These are phyloP conservation scores for Neurospora crassa DNA, from an alignment of 2,329 filamentous ascomycete species.

Conservation along the genomic window DNA sequence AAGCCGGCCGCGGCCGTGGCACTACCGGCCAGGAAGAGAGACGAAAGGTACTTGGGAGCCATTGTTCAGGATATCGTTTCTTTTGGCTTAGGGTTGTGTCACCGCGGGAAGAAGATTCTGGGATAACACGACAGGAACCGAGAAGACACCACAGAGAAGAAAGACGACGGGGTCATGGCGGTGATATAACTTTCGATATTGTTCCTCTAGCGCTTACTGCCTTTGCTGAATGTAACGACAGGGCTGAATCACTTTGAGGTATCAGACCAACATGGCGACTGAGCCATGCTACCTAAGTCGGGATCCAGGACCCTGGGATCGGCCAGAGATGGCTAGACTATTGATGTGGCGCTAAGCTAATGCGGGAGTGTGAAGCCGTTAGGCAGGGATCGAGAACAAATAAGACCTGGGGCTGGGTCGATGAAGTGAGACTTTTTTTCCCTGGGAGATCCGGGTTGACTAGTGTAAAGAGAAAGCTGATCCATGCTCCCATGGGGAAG, in stretches of 20 bases:
- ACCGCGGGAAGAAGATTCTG: background rate
- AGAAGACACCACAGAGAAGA: background rate
- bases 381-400: background rate
- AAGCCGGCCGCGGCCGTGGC: constrained; percentile 6
- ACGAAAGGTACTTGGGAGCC: constrained; percentile 5
- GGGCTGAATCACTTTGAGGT: background rate
- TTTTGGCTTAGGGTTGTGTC: background rate
- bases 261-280: background rate
- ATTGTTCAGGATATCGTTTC: background rate
- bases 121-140: background rate
- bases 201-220: background rate
- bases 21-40: constrained; percentile 7
- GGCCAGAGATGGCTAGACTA: background rate
- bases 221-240: background rate
- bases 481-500: background rate
- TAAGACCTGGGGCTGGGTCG: background rate
- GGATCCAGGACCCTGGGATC: background rate
- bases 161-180: background rate
- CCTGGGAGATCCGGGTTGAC: background rate
- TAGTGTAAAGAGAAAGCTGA: background rate
- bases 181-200: background rate
- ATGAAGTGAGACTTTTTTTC: background rate
- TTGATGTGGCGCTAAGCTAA: background rate
- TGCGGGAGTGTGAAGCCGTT: background rate
- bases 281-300: background rate